A percentile compares a stretch with the other conserved stretches of the same genome.
These are phyloP conservation scores for Raphanus raphanistrum DNA, from an alignment of 345 rosid species.

Conservation along the genomic window DNA sequence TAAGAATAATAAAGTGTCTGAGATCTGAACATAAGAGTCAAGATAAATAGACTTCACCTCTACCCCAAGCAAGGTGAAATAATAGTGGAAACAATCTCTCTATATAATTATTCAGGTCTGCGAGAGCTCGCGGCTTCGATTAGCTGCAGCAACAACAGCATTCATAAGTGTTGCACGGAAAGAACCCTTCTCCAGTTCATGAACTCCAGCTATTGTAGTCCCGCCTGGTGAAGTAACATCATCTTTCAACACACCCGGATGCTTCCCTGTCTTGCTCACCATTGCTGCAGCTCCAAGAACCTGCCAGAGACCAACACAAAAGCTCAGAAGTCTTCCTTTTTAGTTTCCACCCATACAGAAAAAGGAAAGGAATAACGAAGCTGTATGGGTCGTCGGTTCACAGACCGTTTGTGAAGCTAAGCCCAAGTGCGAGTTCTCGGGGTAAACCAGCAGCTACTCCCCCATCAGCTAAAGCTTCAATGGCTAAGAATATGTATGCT, in stretches of 20 bases:
- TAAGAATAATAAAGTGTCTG: no score
- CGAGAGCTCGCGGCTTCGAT: conserved; percentile 71
- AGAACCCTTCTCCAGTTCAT: conserved; percentile 87
- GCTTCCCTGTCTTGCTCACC: conserved; percentile 74
- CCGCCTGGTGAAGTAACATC: conserved; percentile 94
- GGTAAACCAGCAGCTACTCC: conserved; percentile 97
- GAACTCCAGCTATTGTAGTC: conserved; percentile 84
- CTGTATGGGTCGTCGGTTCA: neutral
- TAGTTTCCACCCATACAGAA: neutral
- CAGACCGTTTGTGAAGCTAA: conserved; percentile 92
- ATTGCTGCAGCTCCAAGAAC: conserved; percentile 92
- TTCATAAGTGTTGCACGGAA: conserved; percentile 83
- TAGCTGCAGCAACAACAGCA: conserved; percentile 85
- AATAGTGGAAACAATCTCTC: neutral
- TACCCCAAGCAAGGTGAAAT: conserved; percentile 8
- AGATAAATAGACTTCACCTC: conserved; percentile 14
- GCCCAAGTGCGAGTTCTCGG: conserved; percentile 77
- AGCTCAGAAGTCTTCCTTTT: conserved; percentile 1
- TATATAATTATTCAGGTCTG: conserved; percentile 35
- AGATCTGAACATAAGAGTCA: neutral
- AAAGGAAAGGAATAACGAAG: neutral
- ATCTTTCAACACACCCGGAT: conserved; percentile 89
- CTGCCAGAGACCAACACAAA: conserved; percentile 39
- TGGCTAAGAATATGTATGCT: conserved; percentile 79
- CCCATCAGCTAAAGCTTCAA: conserved; percentile 97